Percentiles rank a stretch among this genome's conserved stretches.
Evolutionary conservation across 768 basidiomycete genomes (phyloP).

Genomic region (Jaapia argillacea): DNA sequence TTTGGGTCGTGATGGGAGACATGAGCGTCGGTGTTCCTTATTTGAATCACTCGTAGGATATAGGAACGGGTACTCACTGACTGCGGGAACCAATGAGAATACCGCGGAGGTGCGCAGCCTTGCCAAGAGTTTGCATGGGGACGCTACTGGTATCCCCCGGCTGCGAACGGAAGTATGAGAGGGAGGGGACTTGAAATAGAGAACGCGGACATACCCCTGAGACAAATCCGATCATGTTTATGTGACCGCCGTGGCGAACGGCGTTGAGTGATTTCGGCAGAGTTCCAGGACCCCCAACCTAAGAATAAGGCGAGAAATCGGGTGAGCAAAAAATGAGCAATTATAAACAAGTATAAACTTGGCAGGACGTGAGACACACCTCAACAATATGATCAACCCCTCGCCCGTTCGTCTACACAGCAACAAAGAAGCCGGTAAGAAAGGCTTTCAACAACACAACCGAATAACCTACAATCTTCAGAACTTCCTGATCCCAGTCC

Average conservation of each 20-base stretch:
- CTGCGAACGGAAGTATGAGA: too few species aligned
- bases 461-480: slow-evolving; percentile 17
- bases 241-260: slow-evolving; percentile 28
- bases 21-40: background rate
- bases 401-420: slow-evolving; percentile 11
- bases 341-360: too few species aligned
- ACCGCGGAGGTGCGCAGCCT: slow-evolving; percentile 35
- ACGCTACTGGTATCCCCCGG: slow-evolving; percentile 1
- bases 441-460: too few species aligned
- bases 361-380: too few species aligned
- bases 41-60: background rate
- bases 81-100: slow-evolving; percentile 37
- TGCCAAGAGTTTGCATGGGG: slow-evolving; percentile 23
- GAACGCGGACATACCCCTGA: slow-evolving; percentile 20
- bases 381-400: slow-evolving; percentile 30
- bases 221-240: slow-evolving; percentile 45
- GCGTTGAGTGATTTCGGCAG: slow-evolving; percentile 32
- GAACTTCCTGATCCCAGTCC: slow-evolving; percentile 43
- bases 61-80: background rate
- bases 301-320: too few species aligned
- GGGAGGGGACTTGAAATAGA: too few species aligned
- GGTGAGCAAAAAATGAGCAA: too few species aligned
- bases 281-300: slow-evolving; percentile 44
- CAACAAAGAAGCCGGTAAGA: background rate
- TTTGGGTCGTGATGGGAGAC: too few species aligned